Evolutionary conservation across 768 basidiomycete genomes (phyloP).

Genomic region (Podaxis carcinomalis): DNA sequence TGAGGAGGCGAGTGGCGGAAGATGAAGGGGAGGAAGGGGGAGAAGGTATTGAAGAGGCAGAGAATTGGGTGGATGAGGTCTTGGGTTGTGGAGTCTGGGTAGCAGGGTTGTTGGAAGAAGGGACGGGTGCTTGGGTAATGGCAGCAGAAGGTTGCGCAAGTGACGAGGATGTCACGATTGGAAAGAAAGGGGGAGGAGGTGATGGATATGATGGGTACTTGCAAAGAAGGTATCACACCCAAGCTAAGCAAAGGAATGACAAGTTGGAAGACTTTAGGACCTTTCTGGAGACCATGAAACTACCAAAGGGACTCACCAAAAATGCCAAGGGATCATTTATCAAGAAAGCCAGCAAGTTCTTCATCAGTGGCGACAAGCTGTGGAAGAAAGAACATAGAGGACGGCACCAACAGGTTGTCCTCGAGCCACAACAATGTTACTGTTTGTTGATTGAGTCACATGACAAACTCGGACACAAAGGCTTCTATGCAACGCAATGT

Average conservation of each 20-base stretch:
- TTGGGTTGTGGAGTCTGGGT: slow-evolving; percentile 9
- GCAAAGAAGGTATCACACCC: too few species aligned
- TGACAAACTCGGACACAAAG: slow-evolving; percentile 23
- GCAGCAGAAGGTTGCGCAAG: not conserved
- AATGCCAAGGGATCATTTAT: slow-evolving; percentile 6
- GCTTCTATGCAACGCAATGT: slow-evolving; percentile 19
- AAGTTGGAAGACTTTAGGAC: not conserved
- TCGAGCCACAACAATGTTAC: slow-evolving; percentile 10
- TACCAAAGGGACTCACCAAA: too few species aligned
- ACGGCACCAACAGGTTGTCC: slow-evolving; percentile 20
- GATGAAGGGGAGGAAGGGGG: slow-evolving; percentile 15
- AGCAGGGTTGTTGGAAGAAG: not conserved
- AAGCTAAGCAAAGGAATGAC: too few species aligned
- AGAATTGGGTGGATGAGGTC: slow-evolving; percentile 19
- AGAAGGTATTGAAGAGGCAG: slow-evolving; percentile 17
- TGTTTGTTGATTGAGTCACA: slow-evolving; percentile 20
- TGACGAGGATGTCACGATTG: not conserved
- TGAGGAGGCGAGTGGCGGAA: slow-evolving; percentile 15
- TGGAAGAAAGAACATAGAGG: slow-evolving; percentile 19
- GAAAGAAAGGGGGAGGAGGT: not conserved
- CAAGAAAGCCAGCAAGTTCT: not conserved
- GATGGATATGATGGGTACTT: too few species aligned
- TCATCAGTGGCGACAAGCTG: too few species aligned
- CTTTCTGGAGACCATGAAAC: slow-evolving; percentile 8
- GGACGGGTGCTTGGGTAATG: not conserved